Evolutionary conservation across 179 eudicot species (phyloP).

Genomic region (Drosera spatulata): DNA sequence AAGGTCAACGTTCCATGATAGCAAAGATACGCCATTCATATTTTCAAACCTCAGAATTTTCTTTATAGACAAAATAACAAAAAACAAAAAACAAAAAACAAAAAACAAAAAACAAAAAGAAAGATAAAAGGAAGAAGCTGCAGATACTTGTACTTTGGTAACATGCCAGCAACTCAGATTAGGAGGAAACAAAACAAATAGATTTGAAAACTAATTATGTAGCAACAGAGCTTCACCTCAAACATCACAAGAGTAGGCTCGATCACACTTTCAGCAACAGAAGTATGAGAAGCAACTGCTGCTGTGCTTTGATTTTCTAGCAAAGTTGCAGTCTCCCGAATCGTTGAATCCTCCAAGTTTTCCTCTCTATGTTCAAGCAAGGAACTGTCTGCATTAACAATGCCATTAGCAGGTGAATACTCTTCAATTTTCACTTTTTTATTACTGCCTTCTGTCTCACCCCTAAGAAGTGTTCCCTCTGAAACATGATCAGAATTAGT

Average conservation of each 20-base stretch:
- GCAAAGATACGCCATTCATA: no score
- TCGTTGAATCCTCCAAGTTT: conserved; percentile 29
- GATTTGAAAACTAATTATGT: neutral
- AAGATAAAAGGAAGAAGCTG: neutral
- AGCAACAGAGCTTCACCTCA: conserved; percentile 40
- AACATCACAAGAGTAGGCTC: conserved; percentile 96
- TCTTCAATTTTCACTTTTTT: conserved; percentile 68
- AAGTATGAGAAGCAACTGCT: conserved; percentile 51
- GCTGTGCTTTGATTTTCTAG: conserved; percentile 38
- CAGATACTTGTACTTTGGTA: no score
- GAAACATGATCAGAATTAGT: conserved; percentile 41
- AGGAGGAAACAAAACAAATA: neutral
- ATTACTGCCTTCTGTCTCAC: conserved; percentile 47
- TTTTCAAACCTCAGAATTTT: no score
- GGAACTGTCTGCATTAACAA: conserved; percentile 30
- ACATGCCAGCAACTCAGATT: no score
- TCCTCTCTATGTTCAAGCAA: conserved; percentile 40
- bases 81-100: neutral
- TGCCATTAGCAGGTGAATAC: conserved; percentile 49
- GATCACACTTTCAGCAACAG: conserved; percentile 78
- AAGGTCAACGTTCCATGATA: neutral
- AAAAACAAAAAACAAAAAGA: no score
- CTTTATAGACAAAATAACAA: neutral
- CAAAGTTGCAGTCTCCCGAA: conserved; percentile 23
- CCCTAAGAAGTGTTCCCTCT: conserved; percentile 34